Evolutionary conservation across 495 filamentous ascomycete species (phyloP).

Genomic region (Aspergillus affinis): DNA sequence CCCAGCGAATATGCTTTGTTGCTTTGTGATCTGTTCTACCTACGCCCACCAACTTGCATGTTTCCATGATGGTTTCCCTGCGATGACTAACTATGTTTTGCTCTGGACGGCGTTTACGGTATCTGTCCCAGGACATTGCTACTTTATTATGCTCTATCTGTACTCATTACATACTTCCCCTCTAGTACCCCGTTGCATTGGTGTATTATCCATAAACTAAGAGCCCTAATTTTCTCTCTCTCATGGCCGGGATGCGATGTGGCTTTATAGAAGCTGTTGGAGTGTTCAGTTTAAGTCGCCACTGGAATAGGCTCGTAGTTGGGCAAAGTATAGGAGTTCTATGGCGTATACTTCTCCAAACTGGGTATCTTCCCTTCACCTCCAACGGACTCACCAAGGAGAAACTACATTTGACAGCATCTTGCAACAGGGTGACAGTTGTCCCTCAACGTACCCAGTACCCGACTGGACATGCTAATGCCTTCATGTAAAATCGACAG

Average conservation of each 20-base stretch:
- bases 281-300: too few species aligned
- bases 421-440: background rate
- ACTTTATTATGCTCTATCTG: background rate
- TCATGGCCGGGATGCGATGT: background rate
- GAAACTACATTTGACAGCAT: background rate
- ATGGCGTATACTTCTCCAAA: constrained; percentile 5
- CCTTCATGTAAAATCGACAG: constrained; percentile 9
- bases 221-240: background rate
- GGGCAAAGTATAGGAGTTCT: constrained; percentile 6
- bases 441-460: background rate
- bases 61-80: background rate
- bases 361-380: constrained; percentile 19
- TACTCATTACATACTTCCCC: background rate
- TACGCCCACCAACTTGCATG: constrained; percentile 1
- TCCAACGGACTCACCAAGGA: background rate
- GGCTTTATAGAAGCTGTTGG: background rate
- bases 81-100: background rate
- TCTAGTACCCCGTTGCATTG: background rate
- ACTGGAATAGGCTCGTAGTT: background rate
- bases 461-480: background rate
- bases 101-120: constrained; percentile 14
- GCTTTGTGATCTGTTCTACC: background rate
- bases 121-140: constrained; percentile 6
- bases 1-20: background rate
- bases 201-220: background rate